Conservation (phyloP, 129 eudicot genomes). For the Deinandra increscens region DNA sequence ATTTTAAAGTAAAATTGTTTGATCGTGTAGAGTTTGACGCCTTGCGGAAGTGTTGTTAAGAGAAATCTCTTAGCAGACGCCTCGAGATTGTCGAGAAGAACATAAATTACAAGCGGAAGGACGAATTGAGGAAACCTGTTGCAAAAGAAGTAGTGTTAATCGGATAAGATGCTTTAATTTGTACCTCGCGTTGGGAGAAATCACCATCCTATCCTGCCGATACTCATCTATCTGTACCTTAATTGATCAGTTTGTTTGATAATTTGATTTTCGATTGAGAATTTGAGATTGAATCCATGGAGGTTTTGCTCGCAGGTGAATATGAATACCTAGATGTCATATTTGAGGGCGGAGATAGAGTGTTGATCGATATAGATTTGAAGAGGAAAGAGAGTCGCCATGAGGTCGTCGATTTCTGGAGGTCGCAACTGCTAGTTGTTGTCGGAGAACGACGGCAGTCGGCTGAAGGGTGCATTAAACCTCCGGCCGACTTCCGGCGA, state of each 20-base stretch:
- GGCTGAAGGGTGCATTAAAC: too few species aligned
- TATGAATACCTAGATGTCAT: conserved; percentile 72
- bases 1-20: background rate
- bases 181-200: conserved; percentile 85
- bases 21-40: conserved; percentile 54
- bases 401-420: too few species aligned
- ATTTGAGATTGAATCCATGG: background rate
- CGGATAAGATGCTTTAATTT: conserved; percentile 61
- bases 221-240: conserved; percentile 11
- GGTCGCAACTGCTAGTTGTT: too few species aligned
- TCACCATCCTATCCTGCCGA: conserved; percentile 72
- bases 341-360: conserved; percentile 44
- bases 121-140: conserved; percentile 49
- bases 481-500: too few species aligned
- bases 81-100: conserved; percentile 53
- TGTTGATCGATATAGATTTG: conserved; percentile 59
- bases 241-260: background rate
- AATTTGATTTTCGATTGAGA: conserved; percentile 3
- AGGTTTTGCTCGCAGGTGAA: conserved; percentile 44
- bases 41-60: conserved; percentile 55
- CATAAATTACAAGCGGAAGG: conserved; percentile 50
- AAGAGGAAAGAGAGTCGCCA: too few species aligned
- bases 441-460: too few species aligned
- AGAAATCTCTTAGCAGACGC: conserved; percentile 63
- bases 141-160: conserved; percentile 38